These are phyloP conservation scores for Skeletonema marinoi DNA, from an alignment of 108 stramenopile genomes.

Conservation along the genomic window DNA sequence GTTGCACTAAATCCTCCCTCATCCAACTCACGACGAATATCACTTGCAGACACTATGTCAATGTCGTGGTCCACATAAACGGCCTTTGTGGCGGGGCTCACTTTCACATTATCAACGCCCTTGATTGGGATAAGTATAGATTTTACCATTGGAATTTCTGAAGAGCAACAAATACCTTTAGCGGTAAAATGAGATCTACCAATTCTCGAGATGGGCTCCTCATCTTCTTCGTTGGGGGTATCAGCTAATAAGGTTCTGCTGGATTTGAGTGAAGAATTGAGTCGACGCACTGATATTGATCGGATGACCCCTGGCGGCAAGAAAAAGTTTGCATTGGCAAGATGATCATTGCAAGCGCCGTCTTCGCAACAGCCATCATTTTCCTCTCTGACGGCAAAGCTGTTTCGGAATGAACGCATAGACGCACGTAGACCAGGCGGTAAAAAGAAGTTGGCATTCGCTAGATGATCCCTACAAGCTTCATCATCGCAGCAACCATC, in stretches of 20 bases:
- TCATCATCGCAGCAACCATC: conserved; percentile 1
- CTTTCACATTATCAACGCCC: conserved; percentile 52
- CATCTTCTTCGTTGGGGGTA: not conserved
- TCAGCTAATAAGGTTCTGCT: not conserved
- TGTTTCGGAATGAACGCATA: not conserved
- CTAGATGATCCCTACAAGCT: not conserved
- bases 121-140: conserved; percentile 31
- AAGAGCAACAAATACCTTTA: conserved; percentile 58
- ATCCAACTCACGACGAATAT: conserved; percentile 53
- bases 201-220: conserved; percentile 6
- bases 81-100: conserved; percentile 56
- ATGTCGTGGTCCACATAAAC: conserved; percentile 68
- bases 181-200: conserved; percentile 54
- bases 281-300: not conserved
- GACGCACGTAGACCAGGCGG: not conserved
- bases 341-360: not conserved
- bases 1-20: conserved; percentile 44
- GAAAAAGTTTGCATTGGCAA: not conserved
- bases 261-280: not conserved
- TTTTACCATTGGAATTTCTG: conserved; percentile 56
- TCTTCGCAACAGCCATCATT: not conserved
- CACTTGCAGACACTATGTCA: conserved; percentile 40
- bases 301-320: not conserved
- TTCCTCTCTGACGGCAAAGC: not conserved
- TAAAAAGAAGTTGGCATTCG: not conserved